phyloP scores from a whole-genome alignment of 2,329 filamentous ascomycete species.

The Fusarium sp. region DNA sequence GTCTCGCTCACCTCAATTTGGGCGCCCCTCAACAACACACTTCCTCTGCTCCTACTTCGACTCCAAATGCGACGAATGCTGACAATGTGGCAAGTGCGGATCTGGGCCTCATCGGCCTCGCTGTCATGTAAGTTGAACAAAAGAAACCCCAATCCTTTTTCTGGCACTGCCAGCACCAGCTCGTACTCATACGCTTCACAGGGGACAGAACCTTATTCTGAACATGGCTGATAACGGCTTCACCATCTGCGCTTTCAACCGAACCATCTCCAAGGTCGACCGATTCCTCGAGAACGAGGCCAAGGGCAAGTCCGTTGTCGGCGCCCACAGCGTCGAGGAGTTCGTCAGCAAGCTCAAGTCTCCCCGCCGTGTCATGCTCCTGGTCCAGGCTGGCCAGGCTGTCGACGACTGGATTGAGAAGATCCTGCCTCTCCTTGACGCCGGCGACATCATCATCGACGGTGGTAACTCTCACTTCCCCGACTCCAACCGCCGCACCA shows the following conservation, averaged over 20 bases:
- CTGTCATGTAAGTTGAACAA: slow-evolving; percentile 81
- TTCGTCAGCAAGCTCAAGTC: slow-evolving; percentile 97
- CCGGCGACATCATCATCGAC: slow-evolving; percentile 98
- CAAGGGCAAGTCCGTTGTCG: slow-evolving; percentile 95
- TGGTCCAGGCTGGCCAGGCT: slow-evolving; percentile 97
- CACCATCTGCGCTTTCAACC: slow-evolving; percentile 98
- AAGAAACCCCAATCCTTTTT: slow-evolving; percentile 2
- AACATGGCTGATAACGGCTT: slow-evolving; percentile 93
- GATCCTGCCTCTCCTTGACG: slow-evolving; percentile 84
- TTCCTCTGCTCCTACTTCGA: slow-evolving; percentile 49
- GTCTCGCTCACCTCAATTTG: slow-evolving; percentile 80
- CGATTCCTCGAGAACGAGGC: slow-evolving; percentile 91
- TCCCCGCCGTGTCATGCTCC: slow-evolving; percentile 96
- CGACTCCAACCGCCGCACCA: slow-evolving; percentile 96
- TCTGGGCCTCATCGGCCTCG: slow-evolving; percentile 92
- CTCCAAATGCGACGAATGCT: slow-evolving; percentile 62
- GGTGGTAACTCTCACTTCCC: slow-evolving; percentile 99
- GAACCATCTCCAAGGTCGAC: slow-evolving; percentile 98
- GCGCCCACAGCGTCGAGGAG: slow-evolving; percentile 93
- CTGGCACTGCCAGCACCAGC: slow-evolving; percentile 31
- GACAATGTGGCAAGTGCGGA: slow-evolving; percentile 77
- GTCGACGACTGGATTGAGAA: slow-evolving; percentile 99
- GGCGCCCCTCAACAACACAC: slow-evolving; percentile 68
- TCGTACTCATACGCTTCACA: slow-evolving; percentile 48
- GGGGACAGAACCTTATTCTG: slow-evolving; percentile 88